A percentile compares a stretch with the other conserved stretches of the same genome.
These are phyloP conservation scores for Paracoccidioides lutzii DNA, from an alignment of 2,329 filamentous ascomycete species.

Conservation along the genomic window DNA sequence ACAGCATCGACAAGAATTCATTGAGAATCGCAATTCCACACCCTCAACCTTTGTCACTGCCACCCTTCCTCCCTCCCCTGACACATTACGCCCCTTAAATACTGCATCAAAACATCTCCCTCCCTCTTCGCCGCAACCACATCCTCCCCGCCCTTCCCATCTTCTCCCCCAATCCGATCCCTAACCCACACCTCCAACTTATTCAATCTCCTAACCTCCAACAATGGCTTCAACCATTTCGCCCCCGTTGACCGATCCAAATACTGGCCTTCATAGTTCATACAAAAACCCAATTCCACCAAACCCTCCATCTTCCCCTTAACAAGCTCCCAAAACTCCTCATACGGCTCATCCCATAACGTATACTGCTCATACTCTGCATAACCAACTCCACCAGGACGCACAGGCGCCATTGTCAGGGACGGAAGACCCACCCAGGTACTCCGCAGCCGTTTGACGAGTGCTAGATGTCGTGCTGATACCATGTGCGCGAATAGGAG, in stretches of 20 bases:
- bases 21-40: too few relatives aligned
- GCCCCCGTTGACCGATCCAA: slow-evolving; percentile 5
- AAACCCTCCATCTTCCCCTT: slow-evolving; percentile 3
- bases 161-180: neutral
- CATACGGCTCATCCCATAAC: slow-evolving; percentile 3
- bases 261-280: slow-evolving; percentile 7
- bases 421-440: slow-evolving; percentile 5
- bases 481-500: slow-evolving; percentile 20
- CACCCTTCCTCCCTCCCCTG: neutral
- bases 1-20: neutral
- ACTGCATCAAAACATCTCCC: slow-evolving; percentile 1
- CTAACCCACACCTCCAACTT: slow-evolving; percentile 3
- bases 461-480: slow-evolving; percentile 10
- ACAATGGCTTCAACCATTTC: slow-evolving; percentile 4
- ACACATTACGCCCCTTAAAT: slow-evolving; percentile 2
- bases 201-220: slow-evolving; percentile 5
- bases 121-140: slow-evolving; percentile 1
- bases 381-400: slow-evolving; percentile 1
- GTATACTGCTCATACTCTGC: slow-evolving; percentile 6
- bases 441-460: slow-evolving; percentile 3
- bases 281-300: slow-evolving; percentile 6
- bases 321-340: slow-evolving; percentile 6
- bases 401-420: slow-evolving; percentile 3
- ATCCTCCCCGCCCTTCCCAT: neutral
- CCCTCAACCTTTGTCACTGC: neutral